phyloP scores from a whole-genome alignment of 169 alveolate species.

The Plasmodium chabaudi region DNA sequence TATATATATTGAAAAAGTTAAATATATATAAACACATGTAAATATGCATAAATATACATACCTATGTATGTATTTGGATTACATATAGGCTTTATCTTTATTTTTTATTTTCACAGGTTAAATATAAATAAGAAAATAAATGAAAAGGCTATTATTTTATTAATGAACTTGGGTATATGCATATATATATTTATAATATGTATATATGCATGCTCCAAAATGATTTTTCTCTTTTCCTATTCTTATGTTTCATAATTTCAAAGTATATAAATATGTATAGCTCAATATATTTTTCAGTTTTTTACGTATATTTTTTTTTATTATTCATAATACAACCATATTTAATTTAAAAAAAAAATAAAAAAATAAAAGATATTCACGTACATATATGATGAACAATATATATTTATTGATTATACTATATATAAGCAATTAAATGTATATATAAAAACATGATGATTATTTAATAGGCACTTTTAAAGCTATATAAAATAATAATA shows the following conservation, averaged over 20 bases:
- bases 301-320: neutral
- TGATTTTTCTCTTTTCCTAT: neutral
- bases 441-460: neutral
- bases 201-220: neutral
- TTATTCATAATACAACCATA: neutral
- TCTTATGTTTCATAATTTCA: neutral
- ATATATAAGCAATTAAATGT: neutral
- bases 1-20: too few species aligned
- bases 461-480: too few species aligned
- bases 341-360: neutral
- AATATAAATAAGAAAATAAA: too few species aligned
- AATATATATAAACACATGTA: neutral
- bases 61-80: too few species aligned
- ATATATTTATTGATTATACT: too few species aligned
- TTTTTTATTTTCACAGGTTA: too few species aligned
- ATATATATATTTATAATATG: neutral
- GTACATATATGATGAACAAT: neutral
- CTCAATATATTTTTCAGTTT: neutral
- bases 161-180: neutral
- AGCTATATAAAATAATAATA: too few species aligned
- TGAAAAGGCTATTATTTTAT: too few species aligned
- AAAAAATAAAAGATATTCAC: neutral
- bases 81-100: too few species aligned
- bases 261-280: too few species aligned
- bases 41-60: constrained; percentile 13